phyloP scores from a whole-genome alignment of 495 filamentous ascomycete species.

The Glarea lozoyensis region DNA sequence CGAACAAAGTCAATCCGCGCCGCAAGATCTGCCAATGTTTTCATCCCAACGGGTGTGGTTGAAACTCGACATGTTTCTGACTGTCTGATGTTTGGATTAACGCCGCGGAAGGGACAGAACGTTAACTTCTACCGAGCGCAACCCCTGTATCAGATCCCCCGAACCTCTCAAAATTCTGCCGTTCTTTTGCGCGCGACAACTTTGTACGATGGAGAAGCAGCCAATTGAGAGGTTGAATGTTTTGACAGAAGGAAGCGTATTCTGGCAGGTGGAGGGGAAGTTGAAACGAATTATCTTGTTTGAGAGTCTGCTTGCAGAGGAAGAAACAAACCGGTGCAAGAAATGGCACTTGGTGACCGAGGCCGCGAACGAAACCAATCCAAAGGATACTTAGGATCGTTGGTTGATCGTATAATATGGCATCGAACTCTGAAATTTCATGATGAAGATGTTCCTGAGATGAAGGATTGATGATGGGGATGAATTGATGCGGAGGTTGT shows the following conservation, averaged over 20 bases:
- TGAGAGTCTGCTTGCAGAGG: background rate
- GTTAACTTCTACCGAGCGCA: background rate
- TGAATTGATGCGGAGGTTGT: no score
- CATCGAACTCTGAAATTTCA: no score
- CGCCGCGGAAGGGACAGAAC: slow-evolving; percentile 2
- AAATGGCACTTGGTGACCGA: no score
- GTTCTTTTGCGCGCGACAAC: background rate
- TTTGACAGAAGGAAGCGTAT: background rate
- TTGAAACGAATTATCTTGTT: background rate
- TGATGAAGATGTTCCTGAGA: no score
- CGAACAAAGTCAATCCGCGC: background rate
- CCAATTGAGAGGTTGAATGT: background rate
- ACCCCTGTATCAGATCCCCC: no score
- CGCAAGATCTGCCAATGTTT: slow-evolving; percentile 4
- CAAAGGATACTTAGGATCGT: no score
- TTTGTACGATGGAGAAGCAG: background rate
- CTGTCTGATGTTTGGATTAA: slow-evolving; percentile 11
- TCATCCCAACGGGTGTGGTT: slow-evolving; percentile 11
- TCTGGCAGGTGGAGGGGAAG: background rate
- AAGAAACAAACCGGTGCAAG: no score
- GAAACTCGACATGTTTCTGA: slow-evolving; percentile 12
- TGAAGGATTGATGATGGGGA: no score
- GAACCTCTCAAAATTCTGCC: no score
- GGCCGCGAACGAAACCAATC: no score
- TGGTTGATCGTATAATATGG: no score